Evolutionary conservation across 106 monocot species (phyloP), one percentile per base, ranked within the genome.

Genomic region (Acanthochlamys bracteata): DNA sequence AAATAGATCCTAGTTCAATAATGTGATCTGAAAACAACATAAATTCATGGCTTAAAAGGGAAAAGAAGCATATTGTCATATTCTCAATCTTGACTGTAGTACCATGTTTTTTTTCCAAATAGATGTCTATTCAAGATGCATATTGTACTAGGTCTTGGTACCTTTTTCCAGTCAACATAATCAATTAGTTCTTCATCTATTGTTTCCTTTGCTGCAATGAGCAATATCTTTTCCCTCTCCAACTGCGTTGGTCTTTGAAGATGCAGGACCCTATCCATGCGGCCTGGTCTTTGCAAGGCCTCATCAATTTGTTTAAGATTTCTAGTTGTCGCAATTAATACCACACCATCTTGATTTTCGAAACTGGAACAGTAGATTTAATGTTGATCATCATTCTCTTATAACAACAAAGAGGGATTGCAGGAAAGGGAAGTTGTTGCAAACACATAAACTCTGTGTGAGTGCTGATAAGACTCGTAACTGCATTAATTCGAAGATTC

Each of bases 341-440:
- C 86, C 70, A 91, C 90, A 16, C 90, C 90, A 72, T 83, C 86
- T 67, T 91, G 90, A 20, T 91, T 91, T 69, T 91, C 90, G 74
- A 91, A 91, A 57, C 90, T 91, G 83, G 10, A 63, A n/a, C n/a
- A n/a, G n/a, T n/a, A n/a, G n/a, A n/a, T n/a, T n/a, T n/a, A n/a
- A n/a, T n/a, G n/a, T n/a, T n/a, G n/a, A n/a, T n/a, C n/a, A n/a
- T n/a, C n/a, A n/a, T n/a, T n/a, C n/a, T n/a, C n/a, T n/a, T n/a
- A n/a, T n/a, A n/a, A n/a, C n/a, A n/a, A n/a, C n/a, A n/a, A n/a
- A n/a, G n/a, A n/a, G n/a, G n/a, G n/a, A n/a, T n/a, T n/a, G n/a
- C n/a, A n/a, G n/a, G n/a, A n/a, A n/a, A n/a, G n/a, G n/a, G n/a
- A n/a, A n/a, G n/a, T n/a, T n/a, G n/a, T n/a, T n/a, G n/a, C n/a